phyloP scores from a whole-genome alignment of 2,329 filamentous ascomycete genomes.

The Alternaria brassicae region DNA sequence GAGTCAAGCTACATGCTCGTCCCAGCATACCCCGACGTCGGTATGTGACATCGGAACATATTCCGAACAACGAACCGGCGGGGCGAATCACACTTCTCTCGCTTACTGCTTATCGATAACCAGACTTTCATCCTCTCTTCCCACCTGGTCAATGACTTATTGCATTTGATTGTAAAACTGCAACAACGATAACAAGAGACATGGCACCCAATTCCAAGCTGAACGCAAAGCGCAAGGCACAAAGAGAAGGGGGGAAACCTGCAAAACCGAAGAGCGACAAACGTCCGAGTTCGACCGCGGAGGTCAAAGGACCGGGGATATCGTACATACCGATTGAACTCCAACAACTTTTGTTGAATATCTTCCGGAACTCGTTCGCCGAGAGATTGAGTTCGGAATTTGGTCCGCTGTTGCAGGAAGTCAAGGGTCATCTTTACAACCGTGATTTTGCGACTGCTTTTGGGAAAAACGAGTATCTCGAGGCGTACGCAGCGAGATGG shows the following conservation, averaged over 20 bases:
- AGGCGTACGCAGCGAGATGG: constrained; percentile 89
- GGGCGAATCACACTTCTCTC: constrained; percentile 4
- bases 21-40: constrained; percentile 1
- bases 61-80: constrained; percentile 10
- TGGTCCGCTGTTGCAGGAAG: constrained; percentile 70
- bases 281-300: neutral
- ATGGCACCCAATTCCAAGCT: constrained; percentile 24
- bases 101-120: constrained; percentile 20
- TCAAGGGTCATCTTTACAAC: constrained; percentile 86
- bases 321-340: constrained; percentile 57
- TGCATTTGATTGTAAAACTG: neutral
- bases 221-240: constrained; percentile 24
- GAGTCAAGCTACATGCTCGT: neutral
- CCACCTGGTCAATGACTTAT: neutral
- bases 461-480: constrained; percentile 71
- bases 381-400: constrained; percentile 55
- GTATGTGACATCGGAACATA: constrained; percentile 13
- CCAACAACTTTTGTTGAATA: constrained; percentile 74
- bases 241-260: constrained; percentile 19
- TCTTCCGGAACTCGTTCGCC: constrained; percentile 72
- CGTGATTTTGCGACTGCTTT: constrained; percentile 87
- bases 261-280: constrained; percentile 5
- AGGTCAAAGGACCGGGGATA: constrained; percentile 11
- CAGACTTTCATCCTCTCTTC: constrained; percentile 11
- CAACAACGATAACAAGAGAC: neutral